Conservation (phyloP, 495 filamentous ascomycete species). For the Astrothelium subdiscretum region DNA sequence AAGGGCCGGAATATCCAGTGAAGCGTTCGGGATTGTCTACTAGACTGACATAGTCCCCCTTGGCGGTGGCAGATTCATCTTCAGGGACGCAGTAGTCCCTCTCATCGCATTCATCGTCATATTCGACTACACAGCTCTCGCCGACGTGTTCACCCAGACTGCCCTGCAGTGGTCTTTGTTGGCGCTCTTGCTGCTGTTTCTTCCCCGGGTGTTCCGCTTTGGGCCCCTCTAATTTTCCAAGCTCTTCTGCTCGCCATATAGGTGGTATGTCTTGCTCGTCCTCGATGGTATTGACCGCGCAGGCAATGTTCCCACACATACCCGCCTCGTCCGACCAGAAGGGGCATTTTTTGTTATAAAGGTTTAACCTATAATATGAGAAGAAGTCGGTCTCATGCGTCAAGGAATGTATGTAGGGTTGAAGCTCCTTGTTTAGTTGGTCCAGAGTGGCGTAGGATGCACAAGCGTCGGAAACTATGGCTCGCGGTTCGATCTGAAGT, state of each 20-base stretch:
- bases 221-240: constrained; percentile 86
- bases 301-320: constrained; percentile 96
- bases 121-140: constrained; percentile 93
- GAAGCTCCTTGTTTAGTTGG: constrained; percentile 62
- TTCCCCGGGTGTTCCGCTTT: constrained; percentile 78
- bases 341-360: constrained; percentile 91
- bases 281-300: constrained; percentile 91
- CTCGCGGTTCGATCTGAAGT: constrained; percentile 48
- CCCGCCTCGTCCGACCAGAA: constrained; percentile 91
- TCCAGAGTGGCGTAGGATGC: constrained; percentile 87
- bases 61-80: constrained; percentile 72
- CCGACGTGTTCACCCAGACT: constrained; percentile 74
- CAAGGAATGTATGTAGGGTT: constrained; percentile 67
- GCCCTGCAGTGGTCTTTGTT: constrained; percentile 63
- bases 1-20: constrained; percentile 79
- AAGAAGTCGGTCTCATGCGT: constrained; percentile 92
- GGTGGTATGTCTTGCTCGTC: constrained; percentile 85
- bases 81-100: constrained; percentile 95
- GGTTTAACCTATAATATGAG: constrained; percentile 87
- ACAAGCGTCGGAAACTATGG: constrained; percentile 75
- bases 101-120: constrained; percentile 96
- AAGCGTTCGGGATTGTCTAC: constrained; percentile 91
- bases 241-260: constrained; percentile 84
- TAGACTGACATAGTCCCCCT: constrained; percentile 93
- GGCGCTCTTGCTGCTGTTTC: constrained; percentile 52